Evolutionary conservation across 1,284 basidiomycete species (phyloP), one percentile per base, ranked within the genome.

Genomic region (Tremellales sp.): DNA sequence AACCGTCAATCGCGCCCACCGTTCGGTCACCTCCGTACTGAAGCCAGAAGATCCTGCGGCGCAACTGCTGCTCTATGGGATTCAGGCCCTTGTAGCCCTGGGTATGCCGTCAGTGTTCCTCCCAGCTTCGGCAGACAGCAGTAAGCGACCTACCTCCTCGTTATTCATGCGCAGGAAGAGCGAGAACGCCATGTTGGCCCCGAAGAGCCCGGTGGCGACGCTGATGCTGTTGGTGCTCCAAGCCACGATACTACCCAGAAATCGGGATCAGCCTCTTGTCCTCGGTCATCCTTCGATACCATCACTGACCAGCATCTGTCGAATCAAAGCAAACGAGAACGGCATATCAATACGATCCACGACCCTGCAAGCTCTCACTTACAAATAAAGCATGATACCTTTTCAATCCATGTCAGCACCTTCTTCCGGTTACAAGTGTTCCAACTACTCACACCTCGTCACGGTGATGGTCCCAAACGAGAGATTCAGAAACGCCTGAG

Each of bases 1-100:
- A 77, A 10, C 85, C 85, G 7, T 63, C 53, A 32, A 90, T 76
- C 21, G 89, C 84, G 37, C 84, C 84, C 81, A 85, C 85, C n/a
- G 86, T 88, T 71, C 88, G 88, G 71, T 90, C 87, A 58, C 85
- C 86, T 68, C 84, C 86, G 60, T 88, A 90, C 42, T 88, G 77
- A 26, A 92, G 73, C 86, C 86, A 91, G 73, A 90, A 91, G 22
- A 82, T 80, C 50, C 88, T 77, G 51, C 87, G 79, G 25, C 87
- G 76, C 24, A 89, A 79, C 72, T 91, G 86, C 52, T 81, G 83
- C 74, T 91, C 87, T 56, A 92, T 84, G 32, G 86, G 85, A 65
- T 49, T 49, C 9, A 57, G 33, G 27, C 43, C 32, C 38, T 44
- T 32, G 33, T 60, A 56, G 5, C 41, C 40, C 29, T 48, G 14